These are phyloP conservation scores for Vitis amurensis DNA, from an alignment of 164 flowering plant genomes.

Conservation along the genomic window DNA sequence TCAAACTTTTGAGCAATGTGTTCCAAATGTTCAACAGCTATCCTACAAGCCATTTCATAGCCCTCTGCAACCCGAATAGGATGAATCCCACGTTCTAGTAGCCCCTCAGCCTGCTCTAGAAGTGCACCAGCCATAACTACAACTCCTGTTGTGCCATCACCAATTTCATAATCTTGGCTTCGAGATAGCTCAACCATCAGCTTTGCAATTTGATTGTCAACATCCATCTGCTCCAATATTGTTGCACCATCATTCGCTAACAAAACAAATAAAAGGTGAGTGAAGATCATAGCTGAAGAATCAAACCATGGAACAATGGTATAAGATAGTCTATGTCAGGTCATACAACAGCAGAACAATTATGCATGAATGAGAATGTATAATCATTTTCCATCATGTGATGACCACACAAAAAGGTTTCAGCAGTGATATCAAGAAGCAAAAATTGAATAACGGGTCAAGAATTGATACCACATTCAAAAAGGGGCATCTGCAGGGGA, in stretches of 20 bases:
- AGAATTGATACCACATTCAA: too few species aligned
- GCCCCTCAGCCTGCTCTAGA: constrained; percentile 83
- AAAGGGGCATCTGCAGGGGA: too few species aligned
- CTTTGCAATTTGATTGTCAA: constrained; percentile 94
- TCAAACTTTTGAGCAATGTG: constrained; percentile 79
- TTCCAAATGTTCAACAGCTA: constrained; percentile 84
- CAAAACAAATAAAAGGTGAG: neutral
- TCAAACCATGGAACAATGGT: neutral
- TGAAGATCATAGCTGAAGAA: neutral
- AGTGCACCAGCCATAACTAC: constrained; percentile 98
- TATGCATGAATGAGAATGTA: too few species aligned
- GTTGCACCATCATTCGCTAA: constrained; percentile 99
- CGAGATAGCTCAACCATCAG: constrained; percentile 94
- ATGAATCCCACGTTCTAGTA: constrained; percentile 89
- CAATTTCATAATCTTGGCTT: constrained; percentile 98
- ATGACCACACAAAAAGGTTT: too few species aligned
- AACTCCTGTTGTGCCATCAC: constrained; percentile 98
- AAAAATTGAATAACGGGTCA: too few species aligned
- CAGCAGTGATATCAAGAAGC: too few species aligned
- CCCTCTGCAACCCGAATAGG: constrained; percentile 98
- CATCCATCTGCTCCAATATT: constrained; percentile 97
- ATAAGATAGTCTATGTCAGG: too few species aligned
- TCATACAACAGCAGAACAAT: too few species aligned
- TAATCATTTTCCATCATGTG: too few species aligned
- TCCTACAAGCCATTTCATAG: constrained; percentile 86